Conservation (phyloP, 148 eudicot species). For the Oxyria digyna region DNA sequence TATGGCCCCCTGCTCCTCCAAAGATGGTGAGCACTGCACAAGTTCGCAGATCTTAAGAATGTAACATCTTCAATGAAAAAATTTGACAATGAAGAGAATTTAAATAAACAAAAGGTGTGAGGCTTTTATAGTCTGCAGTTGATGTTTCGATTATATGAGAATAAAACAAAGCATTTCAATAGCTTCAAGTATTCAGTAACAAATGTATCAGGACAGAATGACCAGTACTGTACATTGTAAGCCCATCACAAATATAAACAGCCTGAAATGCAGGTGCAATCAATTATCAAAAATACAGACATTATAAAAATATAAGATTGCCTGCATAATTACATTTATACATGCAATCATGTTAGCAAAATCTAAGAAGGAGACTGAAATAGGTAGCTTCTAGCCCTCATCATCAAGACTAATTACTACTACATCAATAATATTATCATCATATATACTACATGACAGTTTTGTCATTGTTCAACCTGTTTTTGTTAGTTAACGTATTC, state of each 20-base stretch:
- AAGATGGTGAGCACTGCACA: slow-evolving; percentile 65
- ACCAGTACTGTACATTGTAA: neutral
- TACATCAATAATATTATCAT: neutral
- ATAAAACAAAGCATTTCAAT: neutral
- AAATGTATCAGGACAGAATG: neutral
- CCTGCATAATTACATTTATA: neutral
- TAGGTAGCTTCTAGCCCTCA: slow-evolving; percentile 1
- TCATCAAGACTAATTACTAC: neutral
- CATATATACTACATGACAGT: neutral
- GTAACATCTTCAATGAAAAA: neutral
- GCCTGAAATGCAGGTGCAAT: neutral
- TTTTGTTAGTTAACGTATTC: neutral
- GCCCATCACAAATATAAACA: neutral
- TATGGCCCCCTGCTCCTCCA: slow-evolving; percentile 56
- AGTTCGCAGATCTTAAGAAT: slow-evolving; percentile 1
- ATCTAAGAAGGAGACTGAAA: neutral
- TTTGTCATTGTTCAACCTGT: neutral
- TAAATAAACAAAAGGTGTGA: slow-evolving; percentile 4
- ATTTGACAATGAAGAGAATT: neutral
- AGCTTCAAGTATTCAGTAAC: neutral
- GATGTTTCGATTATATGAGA: neutral
- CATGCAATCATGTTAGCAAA: neutral
- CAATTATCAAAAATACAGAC: neutral
- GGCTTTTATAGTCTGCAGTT: neutral
- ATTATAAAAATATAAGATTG: neutral